Percentiles rank a stretch among this genome's conserved stretches.
phyloP scores from a whole-genome alignment of 768 basidiomycete genomes.

The Chiua virens region DNA sequence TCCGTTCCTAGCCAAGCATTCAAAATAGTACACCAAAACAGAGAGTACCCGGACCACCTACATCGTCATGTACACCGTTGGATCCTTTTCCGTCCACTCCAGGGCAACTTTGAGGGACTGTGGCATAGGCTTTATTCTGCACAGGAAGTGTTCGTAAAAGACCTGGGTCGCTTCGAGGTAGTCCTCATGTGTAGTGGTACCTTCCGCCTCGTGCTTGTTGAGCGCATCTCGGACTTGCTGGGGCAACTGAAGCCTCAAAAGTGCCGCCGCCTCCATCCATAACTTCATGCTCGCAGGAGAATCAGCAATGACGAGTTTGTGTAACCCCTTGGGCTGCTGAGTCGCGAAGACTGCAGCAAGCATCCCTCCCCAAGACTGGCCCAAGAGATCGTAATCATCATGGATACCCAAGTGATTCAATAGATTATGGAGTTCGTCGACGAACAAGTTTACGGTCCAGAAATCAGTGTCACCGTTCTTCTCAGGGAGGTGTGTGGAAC shows the following conservation, averaged over 20 bases:
- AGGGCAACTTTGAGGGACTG: slow-evolving; percentile 35
- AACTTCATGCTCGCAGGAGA: slow-evolving; percentile 46
- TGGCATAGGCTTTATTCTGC: slow-evolving; percentile 47
- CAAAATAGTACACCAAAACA: neutral
- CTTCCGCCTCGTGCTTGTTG: slow-evolving; percentile 46
- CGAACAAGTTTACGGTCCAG: slow-evolving; percentile 51
- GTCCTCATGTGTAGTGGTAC: slow-evolving; percentile 42
- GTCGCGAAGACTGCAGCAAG: slow-evolving; percentile 37
- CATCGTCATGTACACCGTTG: slow-evolving; percentile 51
- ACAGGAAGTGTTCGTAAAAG: slow-evolving; percentile 45
- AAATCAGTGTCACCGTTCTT: slow-evolving; percentile 43
- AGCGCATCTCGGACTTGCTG: slow-evolving; percentile 39
- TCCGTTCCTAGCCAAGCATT: slow-evolving; percentile 34
- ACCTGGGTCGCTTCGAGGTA: slow-evolving; percentile 43
- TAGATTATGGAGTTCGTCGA: slow-evolving; percentile 50
- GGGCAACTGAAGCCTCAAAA: slow-evolving; percentile 38
- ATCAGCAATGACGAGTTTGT: slow-evolving; percentile 46
- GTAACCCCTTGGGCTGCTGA: slow-evolving; percentile 44
- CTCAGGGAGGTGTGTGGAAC: slow-evolving; percentile 53
- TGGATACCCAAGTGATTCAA: slow-evolving; percentile 44
- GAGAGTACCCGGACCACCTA: slow-evolving; percentile 31
- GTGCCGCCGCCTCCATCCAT: slow-evolving; percentile 36
- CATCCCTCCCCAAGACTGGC: slow-evolving; percentile 48
- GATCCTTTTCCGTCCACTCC: slow-evolving; percentile 39
- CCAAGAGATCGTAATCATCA: slow-evolving; percentile 42